Evolutionary conservation across 2,329 filamentous ascomycete species (phyloP).

Genomic region (Colletotrichum chrysophilum): DNA sequence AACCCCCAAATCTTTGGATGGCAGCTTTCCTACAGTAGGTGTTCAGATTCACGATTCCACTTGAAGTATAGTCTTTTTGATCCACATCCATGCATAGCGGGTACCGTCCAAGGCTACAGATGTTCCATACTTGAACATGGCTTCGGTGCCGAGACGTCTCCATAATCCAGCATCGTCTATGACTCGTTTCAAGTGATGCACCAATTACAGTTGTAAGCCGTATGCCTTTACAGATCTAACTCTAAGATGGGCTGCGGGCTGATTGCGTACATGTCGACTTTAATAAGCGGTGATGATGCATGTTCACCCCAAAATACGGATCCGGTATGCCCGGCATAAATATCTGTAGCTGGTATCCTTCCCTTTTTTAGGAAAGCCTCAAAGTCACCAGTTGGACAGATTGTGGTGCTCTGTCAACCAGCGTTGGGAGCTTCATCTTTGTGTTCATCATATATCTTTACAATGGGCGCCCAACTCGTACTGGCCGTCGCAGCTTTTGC

Average conservation of each 20-base stretch:
- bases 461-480: not conserved
- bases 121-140: not conserved
- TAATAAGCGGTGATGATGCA: not conserved
- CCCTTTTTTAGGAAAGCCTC: not conserved
- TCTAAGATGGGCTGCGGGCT: not conserved
- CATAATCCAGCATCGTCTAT: not conserved
- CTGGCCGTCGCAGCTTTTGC: not conserved
- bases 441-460: accelerated
- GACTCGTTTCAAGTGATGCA: not conserved
- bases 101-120: not conserved
- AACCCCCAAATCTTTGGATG: not conserved
- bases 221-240: not conserved
- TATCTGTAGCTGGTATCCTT: not conserved
- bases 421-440: not conserved
- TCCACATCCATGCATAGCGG: not conserved
- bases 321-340: not conserved
- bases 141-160: not conserved
- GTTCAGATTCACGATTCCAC: not conserved
- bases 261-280: not conserved
- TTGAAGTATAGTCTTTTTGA: not conserved
- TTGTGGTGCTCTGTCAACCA: not conserved
- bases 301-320: not conserved
- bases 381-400: not conserved
- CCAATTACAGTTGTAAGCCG: not conserved
- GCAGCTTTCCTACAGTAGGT: not conserved